Evolutionary conservation across 148 eudicot genomes (phyloP).

Genomic region (Rheum nobile): DNA sequence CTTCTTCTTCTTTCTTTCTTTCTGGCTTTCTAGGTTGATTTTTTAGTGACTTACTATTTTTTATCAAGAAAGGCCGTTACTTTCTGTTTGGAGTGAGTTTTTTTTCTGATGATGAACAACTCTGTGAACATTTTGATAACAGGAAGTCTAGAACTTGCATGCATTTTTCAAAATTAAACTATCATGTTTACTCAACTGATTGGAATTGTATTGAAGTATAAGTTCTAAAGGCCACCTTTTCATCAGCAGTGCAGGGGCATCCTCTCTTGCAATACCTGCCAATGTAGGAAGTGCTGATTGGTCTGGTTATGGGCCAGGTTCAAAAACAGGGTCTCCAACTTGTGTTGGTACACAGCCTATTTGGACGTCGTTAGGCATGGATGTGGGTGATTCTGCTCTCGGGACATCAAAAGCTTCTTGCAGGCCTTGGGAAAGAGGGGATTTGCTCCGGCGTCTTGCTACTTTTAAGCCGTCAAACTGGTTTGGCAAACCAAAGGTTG

Average conservation of each 20-base stretch:
- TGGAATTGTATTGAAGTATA: background rate
- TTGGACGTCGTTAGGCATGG: constrained; percentile 61
- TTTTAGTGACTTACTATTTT: background rate
- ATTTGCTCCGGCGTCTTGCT: constrained; percentile 85
- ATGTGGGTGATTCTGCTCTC: constrained; percentile 80
- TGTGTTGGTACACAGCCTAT: constrained; percentile 50
- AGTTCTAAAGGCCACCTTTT: constrained; percentile 5
- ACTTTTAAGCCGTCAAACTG: constrained; percentile 82
- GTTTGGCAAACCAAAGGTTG: constrained; percentile 94
- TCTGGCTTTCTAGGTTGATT: background rate
- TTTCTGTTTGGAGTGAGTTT: background rate
- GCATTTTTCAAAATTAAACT: background rate
- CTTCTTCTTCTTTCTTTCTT: too few relatives aligned
- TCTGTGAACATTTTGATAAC: background rate
- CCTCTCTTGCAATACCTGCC: constrained; percentile 68
- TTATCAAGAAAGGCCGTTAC: background rate
- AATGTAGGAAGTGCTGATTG: constrained; percentile 74
- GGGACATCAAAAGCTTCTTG: constrained; percentile 89
- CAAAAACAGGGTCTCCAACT: constrained; percentile 79
- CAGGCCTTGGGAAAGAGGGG: constrained; percentile 99
- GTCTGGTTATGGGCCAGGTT: constrained; percentile 73
- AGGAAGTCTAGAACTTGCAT: background rate
- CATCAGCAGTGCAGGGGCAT: constrained; percentile 88
- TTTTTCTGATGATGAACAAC: too few relatives aligned
- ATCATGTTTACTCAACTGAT: background rate